Base-by-base conservation (phyloP, 2,329 filamentous ascomycete genomes). In the Fusarium graminum region DNA sequence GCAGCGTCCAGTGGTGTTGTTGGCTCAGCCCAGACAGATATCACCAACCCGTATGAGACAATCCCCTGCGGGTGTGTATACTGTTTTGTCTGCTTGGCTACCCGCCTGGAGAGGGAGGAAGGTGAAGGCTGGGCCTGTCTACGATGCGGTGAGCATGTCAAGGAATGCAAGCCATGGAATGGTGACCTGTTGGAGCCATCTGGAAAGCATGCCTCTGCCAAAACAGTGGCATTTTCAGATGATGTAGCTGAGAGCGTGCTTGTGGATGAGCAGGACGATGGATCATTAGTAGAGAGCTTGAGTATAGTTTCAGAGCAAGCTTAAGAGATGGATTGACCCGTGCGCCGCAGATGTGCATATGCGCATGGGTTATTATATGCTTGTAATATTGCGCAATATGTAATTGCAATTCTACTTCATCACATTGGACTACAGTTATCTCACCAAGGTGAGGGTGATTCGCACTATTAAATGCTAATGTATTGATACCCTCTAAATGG, bases 41-140 rank as follows among this genome's bases (percentile, higher is more conserved):
- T 98, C 63, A 97, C 94, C 6, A 99, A 98, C 75, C 94, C 95
- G 0, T 99, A 99, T 76, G 93, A 97, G 79, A 88, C 93, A 1
- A 87, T 94, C 4, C 90, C 93, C 1, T 99, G 95, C 73, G 91
- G 91, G 1, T 97, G 94, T 77, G 85, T 97, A 59, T 99, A 98
- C 80, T 99, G 95, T 79, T 99, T 96, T 75, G 92, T 97, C 17
- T 99, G 95, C 74, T 80, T 98, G n/a, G 93, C 94, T 4, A 92
- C 93, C 58, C 88, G 92, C 60, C 85, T 99, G 41, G 94, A 97
- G 78, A 88, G 90, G 7, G 94, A 98, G 78, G 94, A 97, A 76
- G 95, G 94, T 30, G 93, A 97, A 74, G 94, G 94, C 4, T 97
- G 94, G 93, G 86, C 88, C 12, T 99, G 95, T 79, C 81, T 99